phyloP scores from a whole-genome alignment of 2,329 filamentous ascomycete genomes.

The Onygenales sp. region DNA sequence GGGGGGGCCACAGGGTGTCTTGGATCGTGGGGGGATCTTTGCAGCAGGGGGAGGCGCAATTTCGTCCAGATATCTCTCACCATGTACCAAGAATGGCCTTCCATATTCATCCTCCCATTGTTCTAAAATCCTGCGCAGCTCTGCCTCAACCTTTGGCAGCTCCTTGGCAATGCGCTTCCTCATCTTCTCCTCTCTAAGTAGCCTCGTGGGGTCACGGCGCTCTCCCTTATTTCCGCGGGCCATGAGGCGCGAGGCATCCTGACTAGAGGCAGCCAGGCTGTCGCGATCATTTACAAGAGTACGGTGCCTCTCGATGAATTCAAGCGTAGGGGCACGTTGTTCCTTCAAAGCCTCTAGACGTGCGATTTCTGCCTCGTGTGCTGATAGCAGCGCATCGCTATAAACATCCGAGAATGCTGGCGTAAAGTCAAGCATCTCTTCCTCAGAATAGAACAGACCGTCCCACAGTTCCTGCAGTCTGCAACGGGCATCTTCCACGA shows the following conservation, averaged over 20 bases:
- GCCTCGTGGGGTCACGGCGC: constrained; percentile 84
- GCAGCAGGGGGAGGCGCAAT: constrained; percentile 58
- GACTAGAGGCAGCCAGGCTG: constrained; percentile 78
- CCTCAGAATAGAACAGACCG: constrained; percentile 83
- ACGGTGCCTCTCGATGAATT: constrained; percentile 74
- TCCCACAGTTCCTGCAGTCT: constrained; percentile 96
- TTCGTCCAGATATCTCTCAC: constrained; percentile 79
- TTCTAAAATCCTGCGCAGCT: constrained; percentile 74
- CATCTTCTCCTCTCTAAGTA: constrained; percentile 96
- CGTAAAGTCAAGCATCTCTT: constrained; percentile 97
- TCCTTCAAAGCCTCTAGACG: constrained; percentile 74
- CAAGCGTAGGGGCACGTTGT: constrained; percentile 74
- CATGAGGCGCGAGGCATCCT: constrained; percentile 91
- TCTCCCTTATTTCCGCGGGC: constrained; percentile 86
- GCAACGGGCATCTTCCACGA: constrained; percentile 87
- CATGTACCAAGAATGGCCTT: constrained; percentile 84
- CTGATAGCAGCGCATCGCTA: constrained; percentile 87
- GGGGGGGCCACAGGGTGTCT: constrained; percentile 33
- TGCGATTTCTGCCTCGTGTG: constrained; percentile 83
- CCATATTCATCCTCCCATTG: constrained; percentile 91
- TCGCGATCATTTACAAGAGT: constrained; percentile 76
- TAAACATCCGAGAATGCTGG: constrained; percentile 96
- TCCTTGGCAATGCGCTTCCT: constrained; percentile 95
- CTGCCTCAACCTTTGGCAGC: constrained; percentile 77
- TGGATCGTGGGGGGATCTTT: constrained; percentile 51